Percentiles rank a stretch among this genome's conserved stretches.
Conservation (phyloP, 2,329 filamentous ascomycete genomes). For the Chrysoporthe cubensis region DNA sequence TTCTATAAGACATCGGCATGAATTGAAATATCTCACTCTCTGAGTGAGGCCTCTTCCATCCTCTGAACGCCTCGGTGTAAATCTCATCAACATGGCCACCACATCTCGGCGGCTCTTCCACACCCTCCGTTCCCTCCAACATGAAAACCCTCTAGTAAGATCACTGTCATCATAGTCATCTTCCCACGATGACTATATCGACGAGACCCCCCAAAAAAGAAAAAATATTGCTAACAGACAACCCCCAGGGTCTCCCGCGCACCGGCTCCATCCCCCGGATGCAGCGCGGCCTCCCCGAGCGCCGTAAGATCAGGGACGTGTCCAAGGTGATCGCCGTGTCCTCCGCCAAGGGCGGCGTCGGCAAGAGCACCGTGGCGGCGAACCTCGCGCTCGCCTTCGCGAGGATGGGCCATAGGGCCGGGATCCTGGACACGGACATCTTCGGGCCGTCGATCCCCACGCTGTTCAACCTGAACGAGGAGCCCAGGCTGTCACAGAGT, state of each 20-base stretch:
- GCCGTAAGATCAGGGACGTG: conserved; percentile 80
- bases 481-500: conserved; percentile 77
- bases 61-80: neutral
- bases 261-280: conserved; percentile 75
- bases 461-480: conserved; percentile 78
- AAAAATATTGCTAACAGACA: neutral
- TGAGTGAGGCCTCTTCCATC: neutral
- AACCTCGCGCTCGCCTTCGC: conserved; percentile 90
- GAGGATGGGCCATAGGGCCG: conserved; percentile 76
- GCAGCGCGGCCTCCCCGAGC: conserved; percentile 80
- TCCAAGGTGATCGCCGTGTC: conserved; percentile 95
- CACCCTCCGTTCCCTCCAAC: conserved; percentile 56
- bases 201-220: neutral
- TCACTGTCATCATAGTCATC: neutral
- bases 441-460: conserved; percentile 96
- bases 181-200: neutral
- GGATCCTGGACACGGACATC: conserved; percentile 94
- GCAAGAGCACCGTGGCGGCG: conserved; percentile 90
- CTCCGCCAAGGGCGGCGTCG: conserved; percentile 96
- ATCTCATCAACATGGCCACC: conserved; percentile 22
- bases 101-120: conserved; percentile 50
- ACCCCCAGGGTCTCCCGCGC: conserved; percentile 77
- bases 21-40: neutral
- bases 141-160: conserved; percentile 87
- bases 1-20: neutral